Conservation (phyloP, 129 eudicot genomes). For the Smallanthus sonchifolius region DNA sequence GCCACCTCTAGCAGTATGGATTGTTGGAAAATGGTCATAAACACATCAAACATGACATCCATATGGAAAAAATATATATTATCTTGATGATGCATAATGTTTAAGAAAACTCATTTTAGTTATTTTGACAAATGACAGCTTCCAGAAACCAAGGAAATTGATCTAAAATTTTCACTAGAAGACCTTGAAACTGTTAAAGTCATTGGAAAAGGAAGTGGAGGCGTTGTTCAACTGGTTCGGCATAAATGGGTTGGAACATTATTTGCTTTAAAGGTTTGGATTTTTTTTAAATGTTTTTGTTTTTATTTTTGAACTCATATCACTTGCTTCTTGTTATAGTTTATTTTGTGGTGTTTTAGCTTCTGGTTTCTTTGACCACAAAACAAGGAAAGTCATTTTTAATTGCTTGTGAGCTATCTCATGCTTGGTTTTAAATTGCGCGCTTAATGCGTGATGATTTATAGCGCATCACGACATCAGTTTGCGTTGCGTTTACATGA, state of each 20-base stretch:
- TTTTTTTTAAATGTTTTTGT: too few relatives aligned
- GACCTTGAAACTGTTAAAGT: conserved; percentile 95
- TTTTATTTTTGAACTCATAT: too few relatives aligned
- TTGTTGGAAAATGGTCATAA: neutral
- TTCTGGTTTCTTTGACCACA: neutral
- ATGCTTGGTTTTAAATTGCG: too few relatives aligned
- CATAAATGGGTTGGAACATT: neutral
- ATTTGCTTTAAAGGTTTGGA: conserved; percentile 62
- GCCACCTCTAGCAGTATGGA: neutral
- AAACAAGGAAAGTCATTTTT: too few relatives aligned
- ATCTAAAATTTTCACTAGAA: conserved; percentile 81
- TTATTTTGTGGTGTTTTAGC: too few relatives aligned
- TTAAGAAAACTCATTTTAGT: neutral
- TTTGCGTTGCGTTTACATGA: too few relatives aligned
- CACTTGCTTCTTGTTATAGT: too few relatives aligned
- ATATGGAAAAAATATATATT: too few relatives aligned
- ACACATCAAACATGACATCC: neutral
- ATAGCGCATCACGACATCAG: too few relatives aligned
- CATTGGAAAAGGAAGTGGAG: conserved; percentile 98
- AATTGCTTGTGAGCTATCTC: too few relatives aligned
- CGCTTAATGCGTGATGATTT: too few relatives aligned
- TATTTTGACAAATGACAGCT: conserved; percentile 33
- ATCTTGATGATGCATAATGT: neutral
- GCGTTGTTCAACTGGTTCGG: conserved; percentile 30
- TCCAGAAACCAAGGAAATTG: conserved; percentile 60